Percentiles rank a stretch among this genome's conserved stretches.
Evolutionary conservation across 108 stramenopile species (phyloP).

Genomic region (Pseudonitzschia delicatissima): DNA sequence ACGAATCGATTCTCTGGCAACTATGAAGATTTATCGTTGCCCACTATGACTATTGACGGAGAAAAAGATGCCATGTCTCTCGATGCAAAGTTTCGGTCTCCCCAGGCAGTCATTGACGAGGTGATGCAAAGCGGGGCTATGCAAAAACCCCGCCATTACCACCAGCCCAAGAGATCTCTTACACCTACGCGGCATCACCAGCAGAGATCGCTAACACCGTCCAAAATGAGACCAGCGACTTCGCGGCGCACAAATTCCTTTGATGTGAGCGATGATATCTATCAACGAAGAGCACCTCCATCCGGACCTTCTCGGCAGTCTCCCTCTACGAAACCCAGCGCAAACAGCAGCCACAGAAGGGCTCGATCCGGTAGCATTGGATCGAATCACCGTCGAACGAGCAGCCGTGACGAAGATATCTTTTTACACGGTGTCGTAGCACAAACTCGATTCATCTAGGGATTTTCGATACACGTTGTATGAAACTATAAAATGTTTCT

Average conservation of each 20-base stretch:
- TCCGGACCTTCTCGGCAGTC: not conserved
- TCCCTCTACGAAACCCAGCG: not conserved
- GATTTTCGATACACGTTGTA: too few relatives aligned
- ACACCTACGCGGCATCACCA: not conserved
- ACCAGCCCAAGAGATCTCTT: not conserved
- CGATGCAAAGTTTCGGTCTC: slow-evolving; percentile 4
- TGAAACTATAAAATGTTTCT: too few relatives aligned
- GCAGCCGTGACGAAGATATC: not conserved
- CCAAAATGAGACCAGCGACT: not conserved
- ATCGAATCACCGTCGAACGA: not conserved
- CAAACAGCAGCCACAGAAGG: not conserved
- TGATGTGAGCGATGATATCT: not conserved
- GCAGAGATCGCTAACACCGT: not conserved
- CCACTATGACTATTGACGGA: not conserved
- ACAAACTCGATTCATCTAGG: slow-evolving; percentile 5
- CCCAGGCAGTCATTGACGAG: slow-evolving; percentile 11
- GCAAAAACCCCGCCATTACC: not conserved
- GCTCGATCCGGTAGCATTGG: not conserved
- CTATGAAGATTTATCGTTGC: not conserved
- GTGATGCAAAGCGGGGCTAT: slow-evolving; percentile 5
- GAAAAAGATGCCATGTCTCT: not conserved
- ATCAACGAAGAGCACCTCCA: not conserved
- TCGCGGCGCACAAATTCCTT: slow-evolving; percentile 6
- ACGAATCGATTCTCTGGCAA: not conserved
- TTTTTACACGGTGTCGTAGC: slow-evolving; percentile 19